A percentile compares a stretch with the other conserved stretches of the same genome.
Conservation (phyloP, 352 stramenopile species). For the Thalassiosira exigua region DNA sequence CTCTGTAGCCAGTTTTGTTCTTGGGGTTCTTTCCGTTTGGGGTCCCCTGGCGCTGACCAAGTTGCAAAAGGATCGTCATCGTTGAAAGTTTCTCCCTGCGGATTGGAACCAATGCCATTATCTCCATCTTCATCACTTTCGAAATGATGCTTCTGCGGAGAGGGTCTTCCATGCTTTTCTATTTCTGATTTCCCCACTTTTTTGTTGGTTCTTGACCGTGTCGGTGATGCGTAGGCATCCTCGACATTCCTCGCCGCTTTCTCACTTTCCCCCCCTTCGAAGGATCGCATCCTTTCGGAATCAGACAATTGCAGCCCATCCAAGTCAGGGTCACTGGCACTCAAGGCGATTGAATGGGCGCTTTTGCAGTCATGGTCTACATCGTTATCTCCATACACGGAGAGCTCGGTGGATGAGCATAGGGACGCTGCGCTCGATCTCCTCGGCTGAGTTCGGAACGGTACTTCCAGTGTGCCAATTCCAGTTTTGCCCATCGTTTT, state of each 20-base stretch:
- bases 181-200: not conserved
- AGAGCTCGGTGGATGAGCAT: not conserved
- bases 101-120: not conserved
- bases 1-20: conserved; percentile 32
- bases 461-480: not conserved
- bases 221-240: no score
- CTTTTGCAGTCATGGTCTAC: not conserved
- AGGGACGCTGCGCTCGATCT: not conserved
- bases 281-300: no score
- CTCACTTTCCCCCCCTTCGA: no score
- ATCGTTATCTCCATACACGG: not conserved
- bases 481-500: not conserved
- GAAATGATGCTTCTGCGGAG: not conserved
- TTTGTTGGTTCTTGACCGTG: no score
- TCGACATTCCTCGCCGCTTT: no score
- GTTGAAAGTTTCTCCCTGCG: not conserved
- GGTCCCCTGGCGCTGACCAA: conserved; percentile 22
- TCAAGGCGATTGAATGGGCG: conserved; percentile 3
- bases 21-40: conserved; percentile 5
- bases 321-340: no score
- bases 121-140: conserved; percentile 5
- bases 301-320: no score
- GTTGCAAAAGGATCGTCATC: conserved; percentile 43
- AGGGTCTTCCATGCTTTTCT: not conserved
- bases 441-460: not conserved